Conservation (phyloP, 192 early-diverging fungal genomes). For the Geranomyces michiganensis region DNA sequence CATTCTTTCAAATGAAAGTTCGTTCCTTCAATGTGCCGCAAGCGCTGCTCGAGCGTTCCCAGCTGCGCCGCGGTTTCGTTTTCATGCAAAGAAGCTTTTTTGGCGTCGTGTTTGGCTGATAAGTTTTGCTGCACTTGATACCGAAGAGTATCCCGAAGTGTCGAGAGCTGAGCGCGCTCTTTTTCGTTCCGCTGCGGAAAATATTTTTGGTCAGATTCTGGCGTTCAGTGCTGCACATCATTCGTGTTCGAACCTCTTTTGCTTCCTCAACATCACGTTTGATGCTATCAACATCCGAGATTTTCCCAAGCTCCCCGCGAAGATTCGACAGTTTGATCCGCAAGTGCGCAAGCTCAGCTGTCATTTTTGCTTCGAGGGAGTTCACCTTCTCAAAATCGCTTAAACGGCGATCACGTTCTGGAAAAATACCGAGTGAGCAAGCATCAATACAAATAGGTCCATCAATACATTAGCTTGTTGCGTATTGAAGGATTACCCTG, state of each 20-base stretch:
- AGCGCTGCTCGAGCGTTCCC: slow-evolving; percentile 52
- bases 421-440: not conserved
- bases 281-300: slow-evolving; percentile 51
- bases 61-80: slow-evolving; percentile 61
- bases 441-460: not conserved
- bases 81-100: slow-evolving; percentile 52
- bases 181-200: slow-evolving; percentile 42
- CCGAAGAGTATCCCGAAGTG: slow-evolving; percentile 40
- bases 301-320: slow-evolving; percentile 37
- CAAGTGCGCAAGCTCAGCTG: slow-evolving; percentile 50
- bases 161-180: slow-evolving; percentile 40
- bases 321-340: slow-evolving; percentile 42
- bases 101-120: slow-evolving; percentile 48
- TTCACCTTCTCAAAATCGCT: slow-evolving; percentile 62
- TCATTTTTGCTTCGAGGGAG: slow-evolving; percentile 59
- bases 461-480: not conserved
- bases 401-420: slow-evolving; percentile 55
- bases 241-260: slow-evolving; percentile 1
- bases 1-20: slow-evolving; percentile 61
- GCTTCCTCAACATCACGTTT: slow-evolving; percentile 33
- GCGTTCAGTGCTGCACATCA: not conserved
- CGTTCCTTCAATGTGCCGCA: slow-evolving; percentile 53
- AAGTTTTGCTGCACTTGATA: slow-evolving; percentile 36
- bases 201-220: too few relatives aligned
- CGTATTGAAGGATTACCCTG: slow-evolving; percentile 33